phyloP scores from a whole-genome alignment of 169 alveolate species.

The Cryptosporidium xiaoi region DNA sequence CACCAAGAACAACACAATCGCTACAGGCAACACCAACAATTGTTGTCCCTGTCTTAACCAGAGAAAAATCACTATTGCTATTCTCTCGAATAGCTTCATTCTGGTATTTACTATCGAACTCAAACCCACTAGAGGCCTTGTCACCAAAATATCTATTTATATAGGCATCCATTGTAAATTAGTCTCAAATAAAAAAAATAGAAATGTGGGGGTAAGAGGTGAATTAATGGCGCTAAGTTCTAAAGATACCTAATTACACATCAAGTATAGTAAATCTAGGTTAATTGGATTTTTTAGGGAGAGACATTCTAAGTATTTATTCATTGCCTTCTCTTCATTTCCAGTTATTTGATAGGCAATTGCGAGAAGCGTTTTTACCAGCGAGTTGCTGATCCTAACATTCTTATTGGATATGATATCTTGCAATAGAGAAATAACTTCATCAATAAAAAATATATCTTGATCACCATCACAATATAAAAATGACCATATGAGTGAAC shows the following conservation, averaged over 20 bases:
- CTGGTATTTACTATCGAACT: background rate
- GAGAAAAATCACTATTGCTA: background rate
- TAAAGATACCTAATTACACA: conserved; percentile 10
- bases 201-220: conserved; percentile 45
- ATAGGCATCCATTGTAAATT: conserved; percentile 41
- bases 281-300: conserved; percentile 1
- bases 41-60: conserved; percentile 96
- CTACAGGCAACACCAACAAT: conserved; percentile 95
- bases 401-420: background rate
- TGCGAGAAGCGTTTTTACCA: conserved; percentile 12
- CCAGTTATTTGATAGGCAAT: conserved; percentile 25
- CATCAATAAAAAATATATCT: conserved; percentile 1
- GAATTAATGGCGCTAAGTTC: conserved; percentile 20
- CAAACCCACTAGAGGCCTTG: conserved; percentile 46
- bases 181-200: background rate
- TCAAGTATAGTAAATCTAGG: conserved; percentile 28
- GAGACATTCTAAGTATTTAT: conserved; percentile 22
- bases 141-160: conserved; percentile 20
- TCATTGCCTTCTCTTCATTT: conserved; percentile 12
- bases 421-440: conserved; percentile 30
- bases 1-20: conserved; percentile 97
- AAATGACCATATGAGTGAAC: conserved; percentile 51
- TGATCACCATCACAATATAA: conserved; percentile 2
- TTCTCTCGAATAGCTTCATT: background rate
- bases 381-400: background rate